Conservation (phyloP, 2,329 filamentous ascomycete genomes). For the Stagonosporopsis chrysanthemi region DNA sequence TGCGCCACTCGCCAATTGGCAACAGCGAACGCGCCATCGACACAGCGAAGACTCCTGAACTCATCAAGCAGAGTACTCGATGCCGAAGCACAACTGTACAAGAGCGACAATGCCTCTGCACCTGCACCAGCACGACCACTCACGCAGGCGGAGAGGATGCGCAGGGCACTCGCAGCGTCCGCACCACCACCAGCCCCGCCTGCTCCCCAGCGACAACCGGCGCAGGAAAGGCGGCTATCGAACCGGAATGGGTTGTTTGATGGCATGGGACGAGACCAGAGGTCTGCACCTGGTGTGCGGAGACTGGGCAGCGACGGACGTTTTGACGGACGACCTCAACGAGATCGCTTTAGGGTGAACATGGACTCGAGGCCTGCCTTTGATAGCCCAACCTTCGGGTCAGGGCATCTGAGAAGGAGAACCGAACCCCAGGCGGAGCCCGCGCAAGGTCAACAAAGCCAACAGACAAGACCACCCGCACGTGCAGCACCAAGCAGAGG, state of each 20-base stretch:
- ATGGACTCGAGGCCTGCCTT: slow-evolving; percentile 41
- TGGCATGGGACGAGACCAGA: slow-evolving; percentile 28
- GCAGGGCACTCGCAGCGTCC: slow-evolving; percentile 31
- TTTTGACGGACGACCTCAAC: slow-evolving; percentile 14
- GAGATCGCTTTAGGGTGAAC: slow-evolving; percentile 39
- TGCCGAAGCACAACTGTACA: slow-evolving; percentile 39
- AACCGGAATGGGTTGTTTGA: slow-evolving; percentile 27
- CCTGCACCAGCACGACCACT: slow-evolving; percentile 24
- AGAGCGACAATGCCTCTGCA: slow-evolving; percentile 28
- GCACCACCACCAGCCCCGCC: slow-evolving; percentile 18
- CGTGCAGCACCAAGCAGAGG: slow-evolving; percentile 24
- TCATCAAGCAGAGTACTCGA: slow-evolving; percentile 43
- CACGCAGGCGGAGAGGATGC: slow-evolving; percentile 41
- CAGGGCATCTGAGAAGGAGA: slow-evolving; percentile 37
- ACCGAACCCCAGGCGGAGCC: slow-evolving; percentile 28
- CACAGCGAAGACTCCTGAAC: slow-evolving; percentile 44
- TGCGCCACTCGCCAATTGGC: slow-evolving; percentile 48
- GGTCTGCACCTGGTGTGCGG: slow-evolving; percentile 14
- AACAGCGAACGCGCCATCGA: slow-evolving; percentile 26
- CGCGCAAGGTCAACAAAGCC: slow-evolving; percentile 3
- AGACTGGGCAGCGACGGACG: background rate
- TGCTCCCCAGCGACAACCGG: slow-evolving; percentile 15
- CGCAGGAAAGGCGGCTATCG: slow-evolving; percentile 24
- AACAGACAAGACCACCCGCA: slow-evolving; percentile 3
- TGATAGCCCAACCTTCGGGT: slow-evolving; percentile 36